Evolutionary conservation across 2,329 filamentous ascomycete genomes (phyloP), one percentile per base, ranked within the genome.

Genomic region (Amesomyces nigricolor): DNA sequence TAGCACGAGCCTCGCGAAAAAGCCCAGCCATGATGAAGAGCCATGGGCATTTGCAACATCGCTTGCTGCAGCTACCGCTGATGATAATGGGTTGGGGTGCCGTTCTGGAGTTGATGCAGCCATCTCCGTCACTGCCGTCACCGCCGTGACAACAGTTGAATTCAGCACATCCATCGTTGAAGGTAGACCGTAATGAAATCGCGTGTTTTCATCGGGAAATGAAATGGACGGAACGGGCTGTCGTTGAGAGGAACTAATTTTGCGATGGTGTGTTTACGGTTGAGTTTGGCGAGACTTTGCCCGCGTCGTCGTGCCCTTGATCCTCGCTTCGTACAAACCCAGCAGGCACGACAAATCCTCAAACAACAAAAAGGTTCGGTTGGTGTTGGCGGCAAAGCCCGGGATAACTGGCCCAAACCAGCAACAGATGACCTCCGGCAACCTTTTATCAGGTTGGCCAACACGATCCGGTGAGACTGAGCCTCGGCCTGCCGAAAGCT

Each of bases 21-120:
- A 67, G 19, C 81, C 79, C 45, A 85, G 72, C 81, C 81, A 85
- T 43, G 80, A 78, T 14, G 71, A 73, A 3, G 75, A 70, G 59
- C 70, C 66, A 58, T 74, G 70, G 40, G 67, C 64, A 58, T 69
- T 66, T 43, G 68, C 67, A 54, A 72, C 67, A 58, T 71, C 64
- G 61, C 68, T 65, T 29, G 69, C 69, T 32, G 64, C 66, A 47
- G 63, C 73, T 63, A 78, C 67, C 57, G 70, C 70, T 42, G 74
- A 71, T 26, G 72, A 67, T 46, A 73, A 70, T 32, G 62, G 58
- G 29, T 57, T 61, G 8, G 62, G 45, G 16, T 59, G 57, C 5
- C 56, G 54, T 32, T 58, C 60, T n/a, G 54, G 62, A 32, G 68
- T 64, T 48, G 66, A 68, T 55, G 72, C 64, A 50, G 66, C 51